These are phyloP conservation scores for Hypoxylon sp. DNA, from an alignment of 2,329 filamentous ascomycete genomes.

Conservation along the genomic window DNA sequence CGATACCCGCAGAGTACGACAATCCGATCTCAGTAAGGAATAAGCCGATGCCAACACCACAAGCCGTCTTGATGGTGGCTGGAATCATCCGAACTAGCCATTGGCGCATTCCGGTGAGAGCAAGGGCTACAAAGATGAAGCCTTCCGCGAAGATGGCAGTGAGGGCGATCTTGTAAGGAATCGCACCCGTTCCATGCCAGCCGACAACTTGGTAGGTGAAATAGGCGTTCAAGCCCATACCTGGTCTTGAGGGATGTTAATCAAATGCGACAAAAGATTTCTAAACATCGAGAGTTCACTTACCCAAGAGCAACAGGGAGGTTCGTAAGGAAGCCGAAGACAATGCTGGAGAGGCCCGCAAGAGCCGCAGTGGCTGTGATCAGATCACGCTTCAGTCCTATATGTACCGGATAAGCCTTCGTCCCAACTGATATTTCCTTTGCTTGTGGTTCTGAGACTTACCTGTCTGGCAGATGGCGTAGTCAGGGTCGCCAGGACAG, in stretches of 20 bases:
- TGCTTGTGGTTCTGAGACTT: slow-evolving; percentile 28
- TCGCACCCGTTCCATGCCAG: slow-evolving; percentile 62
- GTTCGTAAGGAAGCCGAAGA: slow-evolving; percentile 83
- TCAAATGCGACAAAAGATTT: background rate
- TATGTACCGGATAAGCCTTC: slow-evolving; percentile 10
- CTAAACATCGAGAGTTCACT: slow-evolving; percentile 47
- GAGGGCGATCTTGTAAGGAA: slow-evolving; percentile 67
- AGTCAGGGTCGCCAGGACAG: slow-evolving; percentile 59
- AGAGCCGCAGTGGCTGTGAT: slow-evolving; percentile 87
- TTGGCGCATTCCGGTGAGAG: slow-evolving; percentile 74
- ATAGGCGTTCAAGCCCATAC: slow-evolving; percentile 74
- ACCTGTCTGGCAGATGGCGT: slow-evolving; percentile 59
- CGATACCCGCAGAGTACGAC: slow-evolving; percentile 84
- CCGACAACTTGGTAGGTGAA: slow-evolving; percentile 74
- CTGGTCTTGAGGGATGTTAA: slow-evolving; percentile 56
- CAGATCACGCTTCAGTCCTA: slow-evolving; percentile 75
- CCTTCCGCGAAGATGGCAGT: slow-evolving; percentile 72
- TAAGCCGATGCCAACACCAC: slow-evolving; percentile 70
- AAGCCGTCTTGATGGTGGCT: slow-evolving; percentile 70
- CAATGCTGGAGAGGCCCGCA: slow-evolving; percentile 75
- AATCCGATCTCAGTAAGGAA: slow-evolving; percentile 71
- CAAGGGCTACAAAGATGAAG: slow-evolving; percentile 70
- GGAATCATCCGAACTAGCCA: slow-evolving; percentile 75
- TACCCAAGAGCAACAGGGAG: slow-evolving; percentile 79
- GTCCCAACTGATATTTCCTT: background rate